Percentiles rank a stretch among this genome's conserved stretches.
Evolutionary conservation across 1,284 basidiomycete genomes (phyloP).

Genomic region (Microbotryum violaceum): DNA sequence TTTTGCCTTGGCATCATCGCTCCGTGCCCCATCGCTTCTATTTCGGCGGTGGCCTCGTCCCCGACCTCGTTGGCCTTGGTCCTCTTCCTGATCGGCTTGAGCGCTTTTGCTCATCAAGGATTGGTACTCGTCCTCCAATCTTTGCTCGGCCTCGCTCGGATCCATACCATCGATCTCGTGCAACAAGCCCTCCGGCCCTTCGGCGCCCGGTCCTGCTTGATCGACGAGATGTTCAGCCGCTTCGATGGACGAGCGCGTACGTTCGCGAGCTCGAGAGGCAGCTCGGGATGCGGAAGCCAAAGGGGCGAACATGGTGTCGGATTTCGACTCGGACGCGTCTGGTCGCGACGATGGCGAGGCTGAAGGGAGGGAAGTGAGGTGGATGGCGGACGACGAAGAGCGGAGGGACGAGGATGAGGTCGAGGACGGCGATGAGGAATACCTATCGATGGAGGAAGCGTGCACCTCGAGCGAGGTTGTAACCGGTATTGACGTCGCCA

Average conservation of each 20-base stretch:
- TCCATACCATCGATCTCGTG: constrained; percentile 14
- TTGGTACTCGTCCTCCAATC: constrained; percentile 24
- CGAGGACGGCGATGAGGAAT: too few species aligned
- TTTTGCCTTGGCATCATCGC: background rate
- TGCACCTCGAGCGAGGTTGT: too few species aligned
- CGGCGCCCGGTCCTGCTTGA: constrained; percentile 2
- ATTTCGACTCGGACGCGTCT: background rate
- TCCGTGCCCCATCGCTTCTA: background rate
- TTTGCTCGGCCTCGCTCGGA: constrained; percentile 14
- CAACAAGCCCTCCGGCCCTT: background rate
- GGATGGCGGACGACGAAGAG: too few species aligned
- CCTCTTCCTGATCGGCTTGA: background rate
- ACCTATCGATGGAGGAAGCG: too few species aligned
- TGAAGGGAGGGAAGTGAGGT: too few species aligned
- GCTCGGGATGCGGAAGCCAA: constrained; percentile 1
- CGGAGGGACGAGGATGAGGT: too few species aligned
- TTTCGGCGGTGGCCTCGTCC: background rate
- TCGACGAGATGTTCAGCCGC: constrained; percentile 1
- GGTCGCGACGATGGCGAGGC: background rate
- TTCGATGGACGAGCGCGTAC: constrained; percentile 4
- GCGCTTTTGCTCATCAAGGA: constrained; percentile 19
- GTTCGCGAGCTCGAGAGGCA: constrained; percentile 4
- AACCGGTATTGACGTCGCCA: too few species aligned
- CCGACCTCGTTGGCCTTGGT: background rate
- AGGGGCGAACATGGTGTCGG: background rate